Percentiles rank a stretch among this genome's conserved stretches.
These are phyloP conservation scores for Quercus engelmannii DNA, from an alignment of 306 rosid genomes.

Conservation along the genomic window DNA sequence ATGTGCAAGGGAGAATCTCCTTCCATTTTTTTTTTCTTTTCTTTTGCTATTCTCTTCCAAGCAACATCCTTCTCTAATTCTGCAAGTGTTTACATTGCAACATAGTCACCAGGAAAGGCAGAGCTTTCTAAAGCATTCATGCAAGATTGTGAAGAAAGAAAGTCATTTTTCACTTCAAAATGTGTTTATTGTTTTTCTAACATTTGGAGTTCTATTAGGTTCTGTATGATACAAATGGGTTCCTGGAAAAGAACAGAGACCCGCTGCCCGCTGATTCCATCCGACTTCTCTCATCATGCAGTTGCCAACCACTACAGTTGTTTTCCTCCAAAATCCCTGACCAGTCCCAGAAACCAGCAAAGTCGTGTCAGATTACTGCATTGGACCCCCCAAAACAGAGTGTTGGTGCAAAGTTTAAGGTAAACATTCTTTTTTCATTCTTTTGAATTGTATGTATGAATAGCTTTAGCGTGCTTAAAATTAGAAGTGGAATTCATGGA, in stretches of 20 bases:
- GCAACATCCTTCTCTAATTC: background rate
- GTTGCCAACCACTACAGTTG: conserved; percentile 50
- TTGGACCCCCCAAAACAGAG: conserved; percentile 52
- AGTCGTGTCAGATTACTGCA: conserved; percentile 34
- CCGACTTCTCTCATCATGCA: conserved; percentile 66
- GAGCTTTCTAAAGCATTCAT: background rate
- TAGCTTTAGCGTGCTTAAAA: background rate
- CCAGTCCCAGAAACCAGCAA: conserved; percentile 45
- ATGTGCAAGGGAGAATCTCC: background rate
- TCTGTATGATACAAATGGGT: conserved; percentile 73
- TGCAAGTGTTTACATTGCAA: background rate
- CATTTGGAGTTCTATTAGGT: conserved; percentile 49
- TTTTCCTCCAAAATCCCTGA: conserved; percentile 46
- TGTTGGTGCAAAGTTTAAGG: conserved; percentile 79
- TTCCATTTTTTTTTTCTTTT: background rate
- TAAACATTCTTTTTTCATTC: conserved; percentile 28
- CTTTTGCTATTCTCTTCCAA: background rate
- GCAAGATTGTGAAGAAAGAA: conserved; percentile 2
- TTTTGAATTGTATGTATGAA: background rate
- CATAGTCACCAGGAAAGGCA: background rate
- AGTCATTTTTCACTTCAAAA: conserved; percentile 9
- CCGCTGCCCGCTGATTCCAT: conserved; percentile 58
- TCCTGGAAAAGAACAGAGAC: conserved; percentile 87
- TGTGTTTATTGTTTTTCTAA: conserved; percentile 23
- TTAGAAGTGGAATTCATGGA: conserved; percentile 4